Base-by-base conservation (phyloP, 441 rosid species). In the Breynia disticha region DNA sequence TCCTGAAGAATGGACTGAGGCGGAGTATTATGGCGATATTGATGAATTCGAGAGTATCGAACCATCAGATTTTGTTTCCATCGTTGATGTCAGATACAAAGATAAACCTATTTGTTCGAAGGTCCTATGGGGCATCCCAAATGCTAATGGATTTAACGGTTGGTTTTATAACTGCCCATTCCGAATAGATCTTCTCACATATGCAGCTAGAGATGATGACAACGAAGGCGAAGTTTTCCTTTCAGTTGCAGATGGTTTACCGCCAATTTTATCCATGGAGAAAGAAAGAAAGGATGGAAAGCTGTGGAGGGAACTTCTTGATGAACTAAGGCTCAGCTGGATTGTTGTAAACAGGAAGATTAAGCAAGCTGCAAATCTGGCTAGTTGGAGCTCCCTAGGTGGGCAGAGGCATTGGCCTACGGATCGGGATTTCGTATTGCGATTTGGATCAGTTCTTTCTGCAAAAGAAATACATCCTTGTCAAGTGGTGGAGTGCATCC, bases 371-470 rank as follows among this genome's bases (percentile, higher is more conserved):
- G 91, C 80, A 17, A 84, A 84, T 68, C 74, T 84, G 41, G 72
- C 87, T 7, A 84, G 87, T 75, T 84, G 87, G 91, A 76, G 82
- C 47, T 76, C 91, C 49, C 87, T 84, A 14, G 82, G 86, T 1
- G 87, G 91, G 50, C 91, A 84, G 54, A 78, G 91, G 65, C 91
- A 81, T 58, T 84, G 87, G 87, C 91, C 91, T 0, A 84, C 91
- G 0, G 87, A 79, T 66, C 77, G 75, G 71, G 91, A 84, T 66
- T 84, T 84, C 18, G 75, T 84, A 17, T 71, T 81, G 41, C 76
- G 85, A 19, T 84, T 81, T 53, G 91, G 91, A 39, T 81, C 91
- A 4, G 73, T 84, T 56, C 86, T 84, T 57, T 78, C 91, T 8
- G 91, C 91, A 1, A 81, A 67, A 65, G 85, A 75, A 46, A 72